Evolutionary conservation across 116 monocot species (phyloP).

Genomic region (Phalaenopsis hybrid): DNA sequence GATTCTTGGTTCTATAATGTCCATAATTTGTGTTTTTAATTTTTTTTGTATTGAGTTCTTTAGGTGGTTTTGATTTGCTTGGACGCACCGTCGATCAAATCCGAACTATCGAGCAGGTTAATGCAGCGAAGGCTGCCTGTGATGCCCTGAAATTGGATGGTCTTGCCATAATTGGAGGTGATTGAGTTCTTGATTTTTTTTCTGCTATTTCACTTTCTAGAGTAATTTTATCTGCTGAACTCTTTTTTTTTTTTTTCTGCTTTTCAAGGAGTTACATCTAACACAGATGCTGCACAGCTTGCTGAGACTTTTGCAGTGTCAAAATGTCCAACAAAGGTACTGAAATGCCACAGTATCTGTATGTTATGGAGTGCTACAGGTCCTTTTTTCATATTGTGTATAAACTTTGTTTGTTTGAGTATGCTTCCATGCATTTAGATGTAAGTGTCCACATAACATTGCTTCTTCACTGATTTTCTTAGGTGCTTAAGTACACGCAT

Average conservation of each 20-base stretch:
- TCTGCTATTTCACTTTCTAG: background rate
- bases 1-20: background rate
- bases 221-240: background rate
- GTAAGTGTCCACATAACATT: background rate
- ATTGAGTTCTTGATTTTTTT: background rate
- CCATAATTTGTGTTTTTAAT: background rate
- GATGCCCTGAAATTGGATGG: conserved; percentile 69
- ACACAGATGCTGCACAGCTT: conserved; percentile 82
- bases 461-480: background rate
- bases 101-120: conserved; percentile 73
- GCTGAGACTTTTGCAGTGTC: conserved; percentile 75
- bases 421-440: background rate
- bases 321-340: conserved; percentile 74
- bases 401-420: background rate
- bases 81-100: conserved; percentile 86
- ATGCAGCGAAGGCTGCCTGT: conserved; percentile 66
- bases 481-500: background rate
- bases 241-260: background rate
- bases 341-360: background rate
- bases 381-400: background rate
- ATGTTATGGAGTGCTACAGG: background rate
- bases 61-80: conserved; percentile 83
- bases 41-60: conserved; percentile 8
- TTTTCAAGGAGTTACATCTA: conserved; percentile 63
- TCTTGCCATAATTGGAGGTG: conserved; percentile 82